Conservation (phyloP, 2,329 filamentous ascomycete genomes). For the Scopulariopsis brevicaulis region DNA sequence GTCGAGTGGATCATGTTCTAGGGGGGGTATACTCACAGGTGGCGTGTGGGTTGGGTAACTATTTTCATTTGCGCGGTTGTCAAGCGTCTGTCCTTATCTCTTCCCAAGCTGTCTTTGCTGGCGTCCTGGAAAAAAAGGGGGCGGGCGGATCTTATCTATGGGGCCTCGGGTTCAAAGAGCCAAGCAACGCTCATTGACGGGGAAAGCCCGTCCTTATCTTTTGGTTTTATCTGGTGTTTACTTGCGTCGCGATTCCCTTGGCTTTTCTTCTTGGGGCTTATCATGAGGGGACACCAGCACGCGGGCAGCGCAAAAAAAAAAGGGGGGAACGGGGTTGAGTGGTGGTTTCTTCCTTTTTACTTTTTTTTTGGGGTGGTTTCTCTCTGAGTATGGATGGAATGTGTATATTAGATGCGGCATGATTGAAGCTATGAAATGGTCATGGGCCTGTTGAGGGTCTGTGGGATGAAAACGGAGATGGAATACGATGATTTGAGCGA, state of each 20-base stretch:
- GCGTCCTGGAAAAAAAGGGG: not conserved
- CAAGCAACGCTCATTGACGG: not conserved
- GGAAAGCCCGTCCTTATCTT: not conserved
- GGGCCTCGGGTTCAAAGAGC: not conserved
- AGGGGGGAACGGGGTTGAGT: no score
- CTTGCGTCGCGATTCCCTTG: not conserved
- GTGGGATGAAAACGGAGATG: no score
- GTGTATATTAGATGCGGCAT: no score
- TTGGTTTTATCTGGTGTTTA: not conserved
- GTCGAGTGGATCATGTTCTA: conserved; percentile 59
- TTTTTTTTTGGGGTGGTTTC: no score
- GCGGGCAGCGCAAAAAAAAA: not conserved
- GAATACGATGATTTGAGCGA: no score
- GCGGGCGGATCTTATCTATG: not conserved
- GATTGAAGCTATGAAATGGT: no score
- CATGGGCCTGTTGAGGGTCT: no score
- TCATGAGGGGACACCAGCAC: not conserved
- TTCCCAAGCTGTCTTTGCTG: not conserved
- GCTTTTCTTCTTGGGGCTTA: not conserved
- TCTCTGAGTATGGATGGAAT: no score
- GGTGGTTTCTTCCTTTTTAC: not conserved
- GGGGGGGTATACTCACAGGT: not conserved
- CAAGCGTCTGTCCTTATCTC: not conserved
- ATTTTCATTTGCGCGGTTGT: not conserved
- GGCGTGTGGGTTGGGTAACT: not conserved